Conservation (phyloP, 148 eudicot species). For the Nepenthes mirabilis region DNA sequence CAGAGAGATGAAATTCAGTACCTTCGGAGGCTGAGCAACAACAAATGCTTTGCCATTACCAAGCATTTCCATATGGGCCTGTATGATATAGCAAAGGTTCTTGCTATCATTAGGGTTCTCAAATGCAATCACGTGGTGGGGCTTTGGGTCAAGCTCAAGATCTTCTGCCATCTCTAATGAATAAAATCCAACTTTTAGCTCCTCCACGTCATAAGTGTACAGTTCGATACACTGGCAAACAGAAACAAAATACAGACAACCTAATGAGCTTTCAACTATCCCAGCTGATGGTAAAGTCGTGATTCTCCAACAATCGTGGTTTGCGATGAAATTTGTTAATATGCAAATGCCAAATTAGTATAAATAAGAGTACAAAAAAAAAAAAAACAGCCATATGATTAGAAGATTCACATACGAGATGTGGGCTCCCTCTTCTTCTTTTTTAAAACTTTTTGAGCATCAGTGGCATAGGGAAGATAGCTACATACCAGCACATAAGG, state of each 20-base stretch:
- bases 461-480: not conserved
- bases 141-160: constrained; percentile 90
- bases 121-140: constrained; percentile 75
- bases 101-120: constrained; percentile 73
- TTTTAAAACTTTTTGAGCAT: no score
- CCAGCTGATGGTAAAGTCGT: not conserved
- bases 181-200: constrained; percentile 60
- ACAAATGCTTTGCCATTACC: constrained; percentile 83
- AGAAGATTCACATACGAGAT: no score
- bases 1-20: constrained; percentile 10
- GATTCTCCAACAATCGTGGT: not conserved
- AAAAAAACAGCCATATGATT: no score
- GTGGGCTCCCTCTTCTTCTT: no score
- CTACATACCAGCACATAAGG: constrained; percentile 62
- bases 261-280: not conserved
- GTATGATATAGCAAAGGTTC: constrained; percentile 69
- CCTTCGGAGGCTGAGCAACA: constrained; percentile 76
- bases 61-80: constrained; percentile 78
- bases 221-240: constrained; percentile 69
- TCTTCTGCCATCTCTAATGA: constrained; percentile 83
- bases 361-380: not conserved
- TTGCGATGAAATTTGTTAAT: no score
- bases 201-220: constrained; percentile 54
- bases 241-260: constrained; percentile 1
- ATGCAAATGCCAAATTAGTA: not conserved